Evolutionary conservation across 2,329 filamentous ascomycete genomes (phyloP).

Genomic region (Incumbomyces delicatus): DNA sequence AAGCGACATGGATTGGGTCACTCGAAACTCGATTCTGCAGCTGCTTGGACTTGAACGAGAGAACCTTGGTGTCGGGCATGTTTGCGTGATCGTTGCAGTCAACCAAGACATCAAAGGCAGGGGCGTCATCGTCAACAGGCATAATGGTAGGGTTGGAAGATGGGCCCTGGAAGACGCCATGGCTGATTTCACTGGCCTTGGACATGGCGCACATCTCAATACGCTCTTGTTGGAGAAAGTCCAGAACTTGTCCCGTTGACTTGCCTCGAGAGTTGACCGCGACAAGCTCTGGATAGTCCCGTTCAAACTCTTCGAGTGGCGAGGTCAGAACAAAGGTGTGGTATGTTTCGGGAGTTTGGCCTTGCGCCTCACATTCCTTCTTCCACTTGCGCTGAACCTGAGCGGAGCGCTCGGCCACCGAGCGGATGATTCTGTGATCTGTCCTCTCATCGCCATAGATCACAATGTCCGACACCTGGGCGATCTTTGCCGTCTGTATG

Average conservation of each 20-base stretch:
- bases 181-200: slow-evolving; percentile 73
- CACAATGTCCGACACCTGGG: slow-evolving; percentile 80
- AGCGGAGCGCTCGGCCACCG: slow-evolving; percentile 55
- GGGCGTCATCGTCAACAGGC: slow-evolving; percentile 36
- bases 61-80: slow-evolving; percentile 57
- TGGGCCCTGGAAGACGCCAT: slow-evolving; percentile 83
- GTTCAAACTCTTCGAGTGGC: slow-evolving; percentile 56
- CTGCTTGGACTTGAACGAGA: slow-evolving; percentile 54
- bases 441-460: slow-evolving; percentile 71
- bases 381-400: slow-evolving; percentile 69
- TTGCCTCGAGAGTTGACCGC: slow-evolving; percentile 62
- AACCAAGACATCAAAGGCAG: slow-evolving; percentile 68
- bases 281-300: slow-evolving; percentile 59
- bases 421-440: slow-evolving; percentile 53
- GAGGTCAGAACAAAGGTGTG: slow-evolving; percentile 72
- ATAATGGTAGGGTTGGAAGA: slow-evolving; percentile 59
- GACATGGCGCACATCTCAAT: slow-evolving; percentile 93
- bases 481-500: slow-evolving; percentile 83
- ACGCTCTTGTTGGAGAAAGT: slow-evolving; percentile 83
- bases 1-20: slow-evolving; percentile 57
- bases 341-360: slow-evolving; percentile 53
- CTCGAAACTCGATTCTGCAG: slow-evolving; percentile 28
- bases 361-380: slow-evolving; percentile 49
- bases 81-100: slow-evolving; percentile 80
- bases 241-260: slow-evolving; percentile 67